Evolutionary conservation across 2,329 filamentous ascomycete species (phyloP).

Genomic region (Neonectria neomacrospora): DNA sequence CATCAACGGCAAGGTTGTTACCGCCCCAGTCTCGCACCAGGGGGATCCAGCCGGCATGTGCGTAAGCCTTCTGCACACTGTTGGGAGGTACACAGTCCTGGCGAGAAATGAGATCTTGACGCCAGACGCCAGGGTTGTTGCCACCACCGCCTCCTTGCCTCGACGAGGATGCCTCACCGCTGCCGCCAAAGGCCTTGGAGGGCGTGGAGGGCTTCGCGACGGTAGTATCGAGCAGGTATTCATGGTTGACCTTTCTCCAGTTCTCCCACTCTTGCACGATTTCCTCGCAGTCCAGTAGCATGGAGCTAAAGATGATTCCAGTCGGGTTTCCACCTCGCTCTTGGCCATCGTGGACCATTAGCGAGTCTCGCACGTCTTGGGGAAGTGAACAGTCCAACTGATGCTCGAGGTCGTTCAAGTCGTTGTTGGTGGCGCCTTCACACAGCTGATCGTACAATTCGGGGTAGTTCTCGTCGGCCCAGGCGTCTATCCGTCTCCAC

Average conservation of each 20-base stretch:
- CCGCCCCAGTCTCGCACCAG: slow-evolving; percentile 97
- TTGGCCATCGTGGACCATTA: slow-evolving; percentile 94
- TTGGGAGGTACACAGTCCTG: slow-evolving; percentile 91
- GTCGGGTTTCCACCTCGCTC: slow-evolving; percentile 92
- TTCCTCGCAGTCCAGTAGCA: slow-evolving; percentile 98
- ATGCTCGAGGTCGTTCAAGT: slow-evolving; percentile 96
- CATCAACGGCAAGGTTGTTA: slow-evolving; percentile 94
- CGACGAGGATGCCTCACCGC: slow-evolving; percentile 75
- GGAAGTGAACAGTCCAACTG: slow-evolving; percentile 94
- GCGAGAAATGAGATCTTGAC: slow-evolving; percentile 82
- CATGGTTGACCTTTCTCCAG: slow-evolving; percentile 92
- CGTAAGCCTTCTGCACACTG: slow-evolving; percentile 90
- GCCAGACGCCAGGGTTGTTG: slow-evolving; percentile 75
- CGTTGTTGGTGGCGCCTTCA: slow-evolving; percentile 91
- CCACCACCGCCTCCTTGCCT: slow-evolving; percentile 62
- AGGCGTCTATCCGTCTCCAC: slow-evolving; percentile 93
- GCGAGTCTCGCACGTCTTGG: slow-evolving; percentile 90
- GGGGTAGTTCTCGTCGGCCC: slow-evolving; percentile 94
- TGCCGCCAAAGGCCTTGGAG: slow-evolving; percentile 77
- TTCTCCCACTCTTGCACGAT: slow-evolving; percentile 98
- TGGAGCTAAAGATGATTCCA: slow-evolving; percentile 90
- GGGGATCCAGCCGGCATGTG: slow-evolving; percentile 95
- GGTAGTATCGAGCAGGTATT: slow-evolving; percentile 76
- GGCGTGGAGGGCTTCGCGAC: slow-evolving; percentile 71
- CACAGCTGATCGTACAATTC: slow-evolving; percentile 94